Evolutionary conservation across 2,329 filamentous ascomycete species (phyloP).

Genomic region (Hymenoscyphus albidus): DNA sequence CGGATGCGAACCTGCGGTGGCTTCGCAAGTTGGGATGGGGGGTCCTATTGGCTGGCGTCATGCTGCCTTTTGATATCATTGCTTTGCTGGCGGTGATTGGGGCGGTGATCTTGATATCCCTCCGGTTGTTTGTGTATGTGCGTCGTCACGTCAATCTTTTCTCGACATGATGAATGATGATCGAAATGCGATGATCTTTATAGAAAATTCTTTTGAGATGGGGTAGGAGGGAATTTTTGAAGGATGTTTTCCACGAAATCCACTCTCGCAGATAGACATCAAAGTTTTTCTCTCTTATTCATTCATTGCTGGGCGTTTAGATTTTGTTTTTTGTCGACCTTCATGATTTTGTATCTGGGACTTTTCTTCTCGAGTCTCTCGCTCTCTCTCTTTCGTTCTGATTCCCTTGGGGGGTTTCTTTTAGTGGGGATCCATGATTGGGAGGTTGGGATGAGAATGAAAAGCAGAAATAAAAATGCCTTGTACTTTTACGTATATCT

Average conservation of each 20-base stretch:
- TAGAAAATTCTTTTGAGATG: not conserved
- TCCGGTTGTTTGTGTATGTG: conserved; percentile 25
- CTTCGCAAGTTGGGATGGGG: conserved; percentile 31
- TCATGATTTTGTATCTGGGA: not conserved
- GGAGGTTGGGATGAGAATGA: not conserved
- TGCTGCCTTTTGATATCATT: conserved; percentile 33
- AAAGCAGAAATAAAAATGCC: not conserved
- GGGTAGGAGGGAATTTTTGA: not conserved
- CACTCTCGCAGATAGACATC: conserved; percentile 2
- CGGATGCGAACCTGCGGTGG: conserved; percentile 22
- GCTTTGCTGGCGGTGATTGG: conserved; percentile 24
- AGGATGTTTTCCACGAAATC: not conserved
- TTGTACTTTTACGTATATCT: not conserved
- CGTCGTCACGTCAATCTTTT: conserved; percentile 11
- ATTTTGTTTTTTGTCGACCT: not conserved
- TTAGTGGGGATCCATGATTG: not conserved
- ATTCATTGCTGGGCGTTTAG: not conserved
- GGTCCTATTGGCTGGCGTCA: conserved; percentile 31
- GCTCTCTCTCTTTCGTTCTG: not conserved
- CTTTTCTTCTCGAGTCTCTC: not conserved
- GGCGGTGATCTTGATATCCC: conserved; percentile 29
- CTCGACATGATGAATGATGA: conserved; percentile 1
- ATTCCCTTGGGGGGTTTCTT: not conserved
- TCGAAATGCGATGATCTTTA: not conserved
- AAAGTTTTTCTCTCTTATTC: not conserved